Percentiles rank a stretch among this genome's conserved stretches.
Evolutionary conservation across 495 filamentous ascomycete species (phyloP).

Genomic region (Penicillium fimorum): DNA sequence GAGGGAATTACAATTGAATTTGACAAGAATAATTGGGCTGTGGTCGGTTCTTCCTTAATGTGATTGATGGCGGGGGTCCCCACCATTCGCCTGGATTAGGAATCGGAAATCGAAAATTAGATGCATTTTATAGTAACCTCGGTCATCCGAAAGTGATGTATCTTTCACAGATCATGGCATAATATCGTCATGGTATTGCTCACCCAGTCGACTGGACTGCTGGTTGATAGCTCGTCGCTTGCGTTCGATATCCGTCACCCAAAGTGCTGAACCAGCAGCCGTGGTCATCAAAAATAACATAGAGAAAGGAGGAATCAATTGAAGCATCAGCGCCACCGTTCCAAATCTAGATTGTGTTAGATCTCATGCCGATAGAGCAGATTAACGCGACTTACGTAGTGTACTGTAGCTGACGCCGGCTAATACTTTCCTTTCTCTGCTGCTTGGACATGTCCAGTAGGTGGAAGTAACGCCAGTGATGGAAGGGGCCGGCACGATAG

Average conservation of each 20-base stretch:
- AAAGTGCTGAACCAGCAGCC: constrained; percentile 60
- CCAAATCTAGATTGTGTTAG: constrained; percentile 49
- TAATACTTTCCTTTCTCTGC: constrained; percentile 55
- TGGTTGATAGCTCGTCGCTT: constrained; percentile 34
- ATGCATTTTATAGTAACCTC: background rate
- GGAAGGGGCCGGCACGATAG: constrained; percentile 62
- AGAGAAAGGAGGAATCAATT: constrained; percentile 60
- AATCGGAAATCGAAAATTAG: background rate
- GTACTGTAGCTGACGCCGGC: constrained; percentile 54
- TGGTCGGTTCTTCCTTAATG: background rate
- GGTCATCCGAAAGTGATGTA: constrained; percentile 2
- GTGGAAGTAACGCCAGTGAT: constrained; percentile 67
- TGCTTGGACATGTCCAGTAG: constrained; percentile 56
- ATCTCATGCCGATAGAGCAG: background rate
- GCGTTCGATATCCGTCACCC: constrained; percentile 58
- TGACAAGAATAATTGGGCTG: background rate
- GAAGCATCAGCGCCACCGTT: constrained; percentile 57
- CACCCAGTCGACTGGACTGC: constrained; percentile 25
- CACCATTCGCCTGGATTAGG: background rate
- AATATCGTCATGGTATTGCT: constrained; percentile 33
- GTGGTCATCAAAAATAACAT: constrained; percentile 69
- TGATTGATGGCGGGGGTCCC: background rate
- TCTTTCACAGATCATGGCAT: constrained; percentile 21
- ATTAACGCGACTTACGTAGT: constrained; percentile 51
- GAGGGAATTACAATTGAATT: background rate